Base-by-base conservation (phyloP, 2,329 filamentous ascomycete genomes). In the Claviceps capensis region DNA sequence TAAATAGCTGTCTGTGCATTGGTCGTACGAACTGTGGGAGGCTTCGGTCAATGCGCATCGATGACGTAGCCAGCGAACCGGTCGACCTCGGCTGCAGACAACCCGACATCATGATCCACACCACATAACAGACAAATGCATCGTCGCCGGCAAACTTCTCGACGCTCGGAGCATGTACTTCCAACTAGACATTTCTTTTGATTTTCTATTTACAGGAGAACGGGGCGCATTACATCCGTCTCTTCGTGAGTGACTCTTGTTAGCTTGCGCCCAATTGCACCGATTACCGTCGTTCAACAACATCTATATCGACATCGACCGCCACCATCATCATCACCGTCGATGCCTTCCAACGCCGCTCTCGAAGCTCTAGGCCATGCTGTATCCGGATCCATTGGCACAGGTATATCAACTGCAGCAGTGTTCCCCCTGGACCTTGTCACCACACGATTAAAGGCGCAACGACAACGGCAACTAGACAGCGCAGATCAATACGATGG, bases 401-500 rank as follows among this genome's bases (percentile, higher is more conserved):
- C 87, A 0, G 85, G 86, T 16, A 76, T 91, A 54, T 86, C 88
- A 11, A 91, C 90, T 59, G 75, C 88, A 47, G 69, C 82, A 51
- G 82, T 87, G 5, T 94, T 95, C 63, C 90, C 89, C 1, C 77
- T 95, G 53, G 85, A 88, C 60, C 77, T 94, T 44, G 80, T 93
- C 56, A 84, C 88, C 52, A 89, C 88, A 26, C 80, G 88, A 30
- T 76, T 95, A 47, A 88, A 94, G 67, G 85, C 88, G 3, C 87
- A 93, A 69, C 77, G 77, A 42, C 79, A 30, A 30, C 30, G 30
- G 30, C 30, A 78, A 58, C 67, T 81, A 16, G 70, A 67, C 38
- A 69, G 67, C 14, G 58, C 59, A 3, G 54, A 62, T 17, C 74
- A 81, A 57, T 89, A 91, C 64, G 71, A 72, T 30, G 78, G 79